A percentile compares a stretch with the other conserved stretches of the same genome.
Conservation (phyloP, 805 yeast genomes). For the Candida corydali region DNA sequence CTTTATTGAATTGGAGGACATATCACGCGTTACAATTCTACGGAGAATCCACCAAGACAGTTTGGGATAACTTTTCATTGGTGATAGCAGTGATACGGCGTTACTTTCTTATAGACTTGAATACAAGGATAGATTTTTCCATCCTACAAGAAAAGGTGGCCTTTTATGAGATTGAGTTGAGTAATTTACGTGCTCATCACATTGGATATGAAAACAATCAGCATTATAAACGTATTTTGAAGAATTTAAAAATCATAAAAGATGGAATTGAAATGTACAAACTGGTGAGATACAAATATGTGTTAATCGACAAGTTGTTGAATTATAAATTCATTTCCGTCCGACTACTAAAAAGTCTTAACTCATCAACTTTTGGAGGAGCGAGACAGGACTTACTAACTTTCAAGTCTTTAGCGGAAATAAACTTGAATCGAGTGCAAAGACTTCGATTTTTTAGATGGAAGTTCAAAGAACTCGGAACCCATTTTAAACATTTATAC, state of each 20-base stretch:
- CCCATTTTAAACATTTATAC: not conserved
- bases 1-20: constrained; percentile 29
- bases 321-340: constrained; percentile 13
- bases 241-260: constrained; percentile 6
- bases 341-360: constrained; percentile 3
- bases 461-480: constrained; percentile 6
- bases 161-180: constrained; percentile 8
- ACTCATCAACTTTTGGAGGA: not conserved
- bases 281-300: constrained; percentile 2
- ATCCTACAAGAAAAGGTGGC: constrained; percentile 13
- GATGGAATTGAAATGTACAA: constrained; percentile 7
- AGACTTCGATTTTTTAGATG: constrained; percentile 6
- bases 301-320: constrained; percentile 9
- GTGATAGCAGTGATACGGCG: constrained; percentile 18
- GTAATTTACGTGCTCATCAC: too few relatives aligned
- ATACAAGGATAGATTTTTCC: constrained; percentile 12
- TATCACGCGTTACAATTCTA: constrained; percentile 11
- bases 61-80: constrained; percentile 17
- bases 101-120: constrained; percentile 19
- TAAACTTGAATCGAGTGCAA: constrained; percentile 1
- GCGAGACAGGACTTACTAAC: not conserved
- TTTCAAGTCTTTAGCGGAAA: constrained; percentile 2
- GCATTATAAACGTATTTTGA: not conserved
- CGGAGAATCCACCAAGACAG: constrained; percentile 15
- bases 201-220: not conserved